Evolutionary conservation across 257 asterid species (phyloP), one percentile per base, ranked within the genome.

Genomic region (Fraxinus quadrangulata): DNA sequence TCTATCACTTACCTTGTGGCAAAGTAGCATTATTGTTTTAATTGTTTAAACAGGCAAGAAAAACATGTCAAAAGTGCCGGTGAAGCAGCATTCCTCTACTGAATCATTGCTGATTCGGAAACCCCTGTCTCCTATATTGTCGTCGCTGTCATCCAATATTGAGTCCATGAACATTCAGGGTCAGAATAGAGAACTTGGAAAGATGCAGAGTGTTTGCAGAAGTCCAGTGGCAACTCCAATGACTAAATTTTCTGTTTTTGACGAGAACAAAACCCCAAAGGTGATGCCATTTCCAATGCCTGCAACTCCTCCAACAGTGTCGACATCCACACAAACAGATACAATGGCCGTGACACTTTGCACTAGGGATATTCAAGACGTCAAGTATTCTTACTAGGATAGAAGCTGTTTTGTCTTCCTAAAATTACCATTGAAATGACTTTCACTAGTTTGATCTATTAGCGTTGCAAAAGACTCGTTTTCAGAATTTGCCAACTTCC

Each of bases 111-210:
- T 75, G 56, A 74, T 70, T 63, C 73, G 96, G 82, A 92, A 84
- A 88, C 89, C 97, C 31, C 90, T 93, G 75, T 95, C 96, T 39
- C 97, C 97, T 56, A 17, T 95, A 61, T 89, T 96, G 1, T 56
- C 26, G 11, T 86, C 86, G 0, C 5, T 81, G 21, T 86, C 87
- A 54, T 84, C 87, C 83, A 87, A 85, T 37, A 83, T 82, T 39
- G 77, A 83, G 82, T 82, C 90, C 26, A 71, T 42, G 73, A 85
- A 84, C 78, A 75, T 83, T 30, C 86, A 81, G 80, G 89, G 83
- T 40, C 80, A 67, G 37, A 82, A 37, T 42, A 79, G 26, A 21
- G 92, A 78, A 73, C 69, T 40, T 70, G 67, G 51, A 61, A 87
- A 89, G 30, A 30, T 78, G 36, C 75, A 45, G 36, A 33, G 34